Percentiles rank a stretch among this genome's conserved stretches.
These are phyloP conservation scores for Zygnema circumcarinatum DNA, from an alignment of 139 green algal species.

Conservation along the genomic window DNA sequence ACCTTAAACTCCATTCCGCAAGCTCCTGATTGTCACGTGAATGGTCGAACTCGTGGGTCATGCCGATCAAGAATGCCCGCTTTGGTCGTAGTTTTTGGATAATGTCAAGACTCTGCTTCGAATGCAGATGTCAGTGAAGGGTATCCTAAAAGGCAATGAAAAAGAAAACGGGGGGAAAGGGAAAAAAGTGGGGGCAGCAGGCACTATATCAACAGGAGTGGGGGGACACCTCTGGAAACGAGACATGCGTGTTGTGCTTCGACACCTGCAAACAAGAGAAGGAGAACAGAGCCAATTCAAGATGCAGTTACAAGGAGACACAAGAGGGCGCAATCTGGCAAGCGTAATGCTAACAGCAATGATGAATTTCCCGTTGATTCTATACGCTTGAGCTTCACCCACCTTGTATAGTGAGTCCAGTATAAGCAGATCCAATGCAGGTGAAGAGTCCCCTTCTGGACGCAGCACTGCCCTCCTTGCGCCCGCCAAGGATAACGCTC, in stretches of 20 bases:
- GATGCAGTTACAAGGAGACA: too few relatives aligned
- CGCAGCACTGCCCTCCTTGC: neutral
- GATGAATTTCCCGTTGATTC: too few relatives aligned
- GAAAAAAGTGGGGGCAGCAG: too few relatives aligned
- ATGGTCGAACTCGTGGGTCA: constrained; percentile 58
- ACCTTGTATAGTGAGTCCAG: constrained; percentile 48
- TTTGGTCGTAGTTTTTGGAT: constrained; percentile 43
- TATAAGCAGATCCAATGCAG: constrained; percentile 41
- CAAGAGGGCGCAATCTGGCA: too few relatives aligned
- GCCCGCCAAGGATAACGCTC: too few relatives aligned
- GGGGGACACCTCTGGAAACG: constrained; percentile 1
- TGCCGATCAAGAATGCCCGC: constrained; percentile 32
- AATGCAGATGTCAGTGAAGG: neutral
- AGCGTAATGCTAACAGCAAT: too few relatives aligned
- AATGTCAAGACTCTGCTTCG: constrained; percentile 41
- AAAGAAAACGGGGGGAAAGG: neutral
- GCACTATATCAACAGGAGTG: too few relatives aligned
- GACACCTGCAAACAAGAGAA: constrained; percentile 15
- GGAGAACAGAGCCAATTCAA: too few relatives aligned
- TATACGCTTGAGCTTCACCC: too few relatives aligned
- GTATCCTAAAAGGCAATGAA: neutral
- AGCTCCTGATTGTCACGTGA: constrained; percentile 24
- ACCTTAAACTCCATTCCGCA: constrained; percentile 26
- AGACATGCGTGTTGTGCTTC: constrained; percentile 27
- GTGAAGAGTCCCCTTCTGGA: neutral